A percentile compares a stretch with the other conserved stretches of the same genome.
phyloP scores from a whole-genome alignment of 1,284 basidiomycete species.

The Xerocomus amazonicus region DNA sequence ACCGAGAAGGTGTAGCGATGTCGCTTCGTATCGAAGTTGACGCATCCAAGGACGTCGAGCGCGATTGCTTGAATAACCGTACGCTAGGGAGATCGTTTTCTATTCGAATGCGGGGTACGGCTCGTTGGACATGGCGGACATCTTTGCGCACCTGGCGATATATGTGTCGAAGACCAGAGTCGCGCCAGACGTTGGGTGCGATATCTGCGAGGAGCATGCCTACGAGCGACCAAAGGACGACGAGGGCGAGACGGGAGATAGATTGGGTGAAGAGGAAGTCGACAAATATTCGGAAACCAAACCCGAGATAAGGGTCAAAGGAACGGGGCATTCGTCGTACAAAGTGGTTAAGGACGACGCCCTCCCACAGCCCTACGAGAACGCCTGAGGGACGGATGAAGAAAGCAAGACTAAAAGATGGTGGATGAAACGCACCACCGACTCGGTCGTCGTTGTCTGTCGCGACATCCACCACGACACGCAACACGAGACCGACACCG shows the following conservation, averaged over 20 bases:
- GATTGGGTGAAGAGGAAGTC: slow-evolving; percentile 65
- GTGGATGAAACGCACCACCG: slow-evolving; percentile 26
- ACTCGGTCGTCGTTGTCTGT: slow-evolving; percentile 46
- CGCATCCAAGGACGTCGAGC: slow-evolving; percentile 14
- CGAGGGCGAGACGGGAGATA: slow-evolving; percentile 51
- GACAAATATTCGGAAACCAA: slow-evolving; percentile 59
- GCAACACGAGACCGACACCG: slow-evolving; percentile 47
- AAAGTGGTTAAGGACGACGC: slow-evolving; percentile 67
- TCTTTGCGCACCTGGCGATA: slow-evolving; percentile 55
- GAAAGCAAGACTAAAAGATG: not conserved
- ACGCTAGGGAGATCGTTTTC: slow-evolving; percentile 31
- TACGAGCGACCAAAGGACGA: slow-evolving; percentile 62
- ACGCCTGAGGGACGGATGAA: slow-evolving; percentile 36
- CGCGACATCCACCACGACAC: slow-evolving; percentile 46
- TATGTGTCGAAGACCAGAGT: slow-evolving; percentile 51
- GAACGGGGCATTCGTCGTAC: slow-evolving; percentile 53
- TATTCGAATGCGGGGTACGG: slow-evolving; percentile 31
- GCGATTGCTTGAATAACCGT: slow-evolving; percentile 24
- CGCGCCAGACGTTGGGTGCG: slow-evolving; percentile 55
- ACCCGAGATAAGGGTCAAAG: slow-evolving; percentile 60
- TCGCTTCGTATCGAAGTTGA: slow-evolving; percentile 31
- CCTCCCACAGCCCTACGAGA: slow-evolving; percentile 72
- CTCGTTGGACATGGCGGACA: slow-evolving; percentile 29
- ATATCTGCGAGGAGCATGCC: slow-evolving; percentile 68
- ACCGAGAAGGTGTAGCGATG: slow-evolving; percentile 28